Conservation (phyloP, 306 rosid genomes). For the Macrotyloma uniflorum region DNA sequence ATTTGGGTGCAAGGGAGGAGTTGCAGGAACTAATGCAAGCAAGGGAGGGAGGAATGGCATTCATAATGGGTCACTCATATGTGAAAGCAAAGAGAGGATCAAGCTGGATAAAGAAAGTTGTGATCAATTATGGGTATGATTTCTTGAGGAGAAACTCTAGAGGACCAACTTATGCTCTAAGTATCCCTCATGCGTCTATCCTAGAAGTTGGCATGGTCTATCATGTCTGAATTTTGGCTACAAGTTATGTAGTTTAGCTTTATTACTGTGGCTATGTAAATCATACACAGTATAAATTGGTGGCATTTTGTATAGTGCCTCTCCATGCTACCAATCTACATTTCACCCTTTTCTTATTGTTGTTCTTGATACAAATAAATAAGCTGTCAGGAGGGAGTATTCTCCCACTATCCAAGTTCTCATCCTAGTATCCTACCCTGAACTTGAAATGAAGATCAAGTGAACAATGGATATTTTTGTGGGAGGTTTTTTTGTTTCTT, state of each 20-base stretch:
- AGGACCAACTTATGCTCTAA: slow-evolving; percentile 83
- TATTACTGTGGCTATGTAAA: slow-evolving; percentile 41
- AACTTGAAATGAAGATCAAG: not conserved
- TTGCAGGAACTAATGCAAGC: slow-evolving; percentile 89
- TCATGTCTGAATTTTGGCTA: slow-evolving; percentile 55
- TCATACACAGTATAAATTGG: slow-evolving; percentile 53
- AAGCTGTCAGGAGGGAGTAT: slow-evolving; percentile 33
- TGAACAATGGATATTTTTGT: not conserved
- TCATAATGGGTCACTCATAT: slow-evolving; percentile 92
- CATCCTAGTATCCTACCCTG: not conserved
- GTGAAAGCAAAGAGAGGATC: slow-evolving; percentile 96
- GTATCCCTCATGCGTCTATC: slow-evolving; percentile 91
- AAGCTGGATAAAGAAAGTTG: slow-evolving; percentile 76
- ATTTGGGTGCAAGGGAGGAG: slow-evolving; percentile 62
- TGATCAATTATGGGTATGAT: slow-evolving; percentile 82
- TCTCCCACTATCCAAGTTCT: not conserved
- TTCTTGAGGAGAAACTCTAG: slow-evolving; percentile 93
- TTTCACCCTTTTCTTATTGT: slow-evolving; percentile 12
- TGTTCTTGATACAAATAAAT: slow-evolving; percentile 35
- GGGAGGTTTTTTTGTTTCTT: not conserved
- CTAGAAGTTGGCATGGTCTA: slow-evolving; percentile 96
- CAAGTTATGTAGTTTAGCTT: slow-evolving; percentile 40
- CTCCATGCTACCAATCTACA: slow-evolving; percentile 28
- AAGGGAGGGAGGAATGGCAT: slow-evolving; percentile 95
- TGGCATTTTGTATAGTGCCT: slow-evolving; percentile 45